A percentile compares a stretch with the other conserved stretches of the same genome.
phyloP scores from a whole-genome alignment of 2,329 filamentous ascomycete genomes.

The Monilinia laxa region DNA sequence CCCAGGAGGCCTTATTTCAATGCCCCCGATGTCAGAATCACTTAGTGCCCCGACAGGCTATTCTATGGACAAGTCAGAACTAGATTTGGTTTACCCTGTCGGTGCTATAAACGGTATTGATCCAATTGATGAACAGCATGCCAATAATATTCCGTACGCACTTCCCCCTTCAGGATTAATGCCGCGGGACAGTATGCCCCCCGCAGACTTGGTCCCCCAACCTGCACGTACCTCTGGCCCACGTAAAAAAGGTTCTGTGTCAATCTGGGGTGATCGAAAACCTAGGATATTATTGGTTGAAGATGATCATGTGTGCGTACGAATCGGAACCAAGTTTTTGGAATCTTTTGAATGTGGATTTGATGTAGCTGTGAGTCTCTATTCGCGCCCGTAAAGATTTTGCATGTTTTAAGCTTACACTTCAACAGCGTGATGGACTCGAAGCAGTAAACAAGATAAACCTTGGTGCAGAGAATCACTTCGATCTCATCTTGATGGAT shows the following conservation, averaged over 20 bases:
- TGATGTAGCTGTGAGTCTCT: constrained; percentile 62
- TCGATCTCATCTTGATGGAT: constrained; percentile 78
- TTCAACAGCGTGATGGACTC: constrained; percentile 71
- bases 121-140: constrained; percentile 90
- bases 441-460: constrained; percentile 87
- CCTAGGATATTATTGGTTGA: constrained; percentile 90
- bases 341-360: constrained; percentile 64
- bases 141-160: constrained; percentile 88
- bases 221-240: constrained; percentile 44
- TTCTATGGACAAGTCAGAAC: constrained; percentile 49
- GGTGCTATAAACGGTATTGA: constrained; percentile 90
- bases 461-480: constrained; percentile 47
- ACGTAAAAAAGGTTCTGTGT: constrained; percentile 44
- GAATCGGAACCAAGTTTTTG: constrained; percentile 67
- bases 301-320: constrained; percentile 67
- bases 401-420: constrained; percentile 25
- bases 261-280: constrained; percentile 59
- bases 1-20: constrained; percentile 28
- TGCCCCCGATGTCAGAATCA: constrained; percentile 48
- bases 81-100: constrained; percentile 85
- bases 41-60: constrained; percentile 44
- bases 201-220: constrained; percentile 46
- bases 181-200: constrained; percentile 50
- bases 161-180: constrained; percentile 54
- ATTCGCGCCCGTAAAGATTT: not conserved